Percentiles rank a stretch among this genome's conserved stretches.
These are phyloP conservation scores for Solanum microdontum DNA, from an alignment of 257 asterid species.

Conservation along the genomic window DNA sequence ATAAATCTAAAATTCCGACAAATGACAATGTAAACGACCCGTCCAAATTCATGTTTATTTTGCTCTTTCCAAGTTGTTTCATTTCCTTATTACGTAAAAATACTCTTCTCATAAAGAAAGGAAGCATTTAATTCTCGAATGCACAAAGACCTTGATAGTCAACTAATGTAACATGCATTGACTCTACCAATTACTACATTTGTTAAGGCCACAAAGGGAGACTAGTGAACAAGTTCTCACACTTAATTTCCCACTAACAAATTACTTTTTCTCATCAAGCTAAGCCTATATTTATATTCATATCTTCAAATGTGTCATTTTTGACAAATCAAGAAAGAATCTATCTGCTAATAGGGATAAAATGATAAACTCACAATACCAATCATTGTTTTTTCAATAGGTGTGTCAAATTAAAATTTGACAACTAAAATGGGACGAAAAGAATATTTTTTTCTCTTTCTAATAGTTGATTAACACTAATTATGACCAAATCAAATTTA, in stretches of 20 bases:
- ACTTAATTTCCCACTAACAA: background rate
- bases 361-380: too few species aligned
- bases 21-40: background rate
- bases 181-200: too few species aligned
- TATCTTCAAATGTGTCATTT: background rate
- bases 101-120: background rate
- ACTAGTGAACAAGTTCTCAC: background rate
- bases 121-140: background rate
- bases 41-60: background rate
- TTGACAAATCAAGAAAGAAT: too few species aligned
- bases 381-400: too few species aligned
- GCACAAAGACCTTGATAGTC: too few species aligned
- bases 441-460: background rate
- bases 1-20: background rate
- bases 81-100: background rate
- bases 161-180: too few species aligned
- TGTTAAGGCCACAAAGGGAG: too few species aligned
- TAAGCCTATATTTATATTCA: background rate
- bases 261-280: background rate
- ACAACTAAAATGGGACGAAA: too few species aligned
- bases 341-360: too few species aligned
- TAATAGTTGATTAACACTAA: background rate
- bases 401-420: too few species aligned
- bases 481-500: background rate
- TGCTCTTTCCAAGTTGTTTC: background rate